Percentiles rank a stretch among this genome's conserved stretches.
Evolutionary conservation across 2,329 filamentous ascomycete species (phyloP).

Genomic region (Pseudogymnoascus sp.): DNA sequence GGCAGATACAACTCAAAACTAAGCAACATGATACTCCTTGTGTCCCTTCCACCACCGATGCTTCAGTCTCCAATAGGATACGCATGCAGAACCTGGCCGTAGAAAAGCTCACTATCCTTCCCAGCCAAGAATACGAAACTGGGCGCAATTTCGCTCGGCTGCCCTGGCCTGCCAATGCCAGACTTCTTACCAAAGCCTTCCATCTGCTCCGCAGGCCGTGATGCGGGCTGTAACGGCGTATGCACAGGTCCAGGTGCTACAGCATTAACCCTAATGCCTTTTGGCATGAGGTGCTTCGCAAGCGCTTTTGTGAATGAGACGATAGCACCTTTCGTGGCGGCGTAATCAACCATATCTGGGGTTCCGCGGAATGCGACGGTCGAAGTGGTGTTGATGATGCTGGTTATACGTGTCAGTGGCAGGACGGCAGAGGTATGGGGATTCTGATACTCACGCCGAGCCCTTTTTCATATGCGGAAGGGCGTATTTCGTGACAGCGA

Average conservation of each 20-base stretch:
- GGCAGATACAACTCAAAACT: neutral
- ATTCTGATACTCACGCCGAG: neutral
- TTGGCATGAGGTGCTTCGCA: slow-evolving; percentile 2
- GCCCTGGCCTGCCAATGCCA: slow-evolving; percentile 64
- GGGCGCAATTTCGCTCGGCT: slow-evolving; percentile 70
- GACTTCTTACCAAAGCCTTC: neutral
- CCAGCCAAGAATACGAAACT: slow-evolving; percentile 72
- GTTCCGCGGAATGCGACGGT: slow-evolving; percentile 3
- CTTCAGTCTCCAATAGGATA: neutral
- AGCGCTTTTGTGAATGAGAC: slow-evolving; percentile 5
- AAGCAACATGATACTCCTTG: neutral
- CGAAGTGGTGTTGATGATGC: slow-evolving; percentile 9
- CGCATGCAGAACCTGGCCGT: slow-evolving; percentile 49
- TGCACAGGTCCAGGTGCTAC: slow-evolving; percentile 77
- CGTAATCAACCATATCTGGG: neutral
- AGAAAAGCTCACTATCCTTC: slow-evolving; percentile 60
- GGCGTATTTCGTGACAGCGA: neutral
- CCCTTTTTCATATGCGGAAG: neutral
- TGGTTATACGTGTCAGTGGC: neutral
- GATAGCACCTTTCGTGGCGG: slow-evolving; percentile 10
- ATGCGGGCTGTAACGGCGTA: slow-evolving; percentile 42
- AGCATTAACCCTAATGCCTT: slow-evolving; percentile 53
- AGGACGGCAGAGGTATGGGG: neutral
- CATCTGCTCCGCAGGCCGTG: neutral
- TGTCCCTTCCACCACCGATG: neutral